Evolutionary conservation across 1,284 basidiomycete genomes (phyloP), one percentile per base, ranked within the genome.

Genomic region (Kwoniella shivajii): DNA sequence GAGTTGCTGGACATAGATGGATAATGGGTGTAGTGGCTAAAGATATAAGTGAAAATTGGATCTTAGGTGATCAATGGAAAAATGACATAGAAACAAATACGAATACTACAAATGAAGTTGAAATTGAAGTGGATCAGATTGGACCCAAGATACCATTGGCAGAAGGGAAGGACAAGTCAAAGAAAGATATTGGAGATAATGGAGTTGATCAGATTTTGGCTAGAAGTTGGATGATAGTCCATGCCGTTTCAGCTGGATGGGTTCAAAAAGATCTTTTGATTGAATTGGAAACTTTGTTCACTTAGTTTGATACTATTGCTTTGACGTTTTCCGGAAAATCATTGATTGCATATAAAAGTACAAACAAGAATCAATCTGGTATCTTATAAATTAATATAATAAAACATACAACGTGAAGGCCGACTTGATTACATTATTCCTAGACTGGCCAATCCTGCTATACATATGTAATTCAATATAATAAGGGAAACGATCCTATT

Each of bases 201-300:
- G 58, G 42, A 6, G 63, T 71, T 18, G 71, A 73, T 42, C 67
- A 68, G 44, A 66, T 59, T 16, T 54, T 70, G 10, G 64, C 69
- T 7, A 63, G 72, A n/a, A 91, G 89, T 64, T 96, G 93, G 93
- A 83, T 95, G 69, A 81, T 91, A 27, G 81, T 94, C 1, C 79
- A 86, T 22, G 84, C 85, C 3, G 80, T 97, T 29, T 82, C 84
- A 22, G 85, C 83, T 10, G 80, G 88, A 1, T 97, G 92, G 93
- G 88, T 84, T 20, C 93, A 97, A 78, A 82, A 79, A 54, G 94
- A 97, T 74, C 77, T 97, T 42, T 89, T 91, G 86, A 81, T 82
- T 67, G 89, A 93, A 70, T 87, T 88, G 10, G 86, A 87, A 53
- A 59, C 53, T 3, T 52, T 68, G 59, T 71, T 76, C 34, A 38